These are phyloP conservation scores for Candida broadrunensis DNA, from an alignment of 805 yeast genomes.

Conservation along the genomic window DNA sequence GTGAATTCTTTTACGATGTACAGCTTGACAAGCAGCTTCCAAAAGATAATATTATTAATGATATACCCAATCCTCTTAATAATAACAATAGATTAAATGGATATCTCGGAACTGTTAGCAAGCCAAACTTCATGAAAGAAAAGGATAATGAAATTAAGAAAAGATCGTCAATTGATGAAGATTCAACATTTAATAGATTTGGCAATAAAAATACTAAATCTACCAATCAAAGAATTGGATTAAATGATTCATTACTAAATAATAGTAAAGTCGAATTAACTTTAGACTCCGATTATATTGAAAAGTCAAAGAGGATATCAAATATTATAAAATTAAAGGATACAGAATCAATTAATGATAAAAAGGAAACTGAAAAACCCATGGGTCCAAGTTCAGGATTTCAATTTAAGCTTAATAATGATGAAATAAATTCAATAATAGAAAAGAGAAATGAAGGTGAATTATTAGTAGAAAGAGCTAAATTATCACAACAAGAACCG, in stretches of 20 bases:
- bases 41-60: background rate
- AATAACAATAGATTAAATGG: conserved; percentile 22
- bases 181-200: conserved; percentile 8
- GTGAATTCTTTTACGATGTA: conserved; percentile 36
- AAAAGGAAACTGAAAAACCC: conserved; percentile 3
- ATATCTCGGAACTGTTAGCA: conserved; percentile 29
- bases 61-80: background rate
- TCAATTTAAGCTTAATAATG: conserved; percentile 30
- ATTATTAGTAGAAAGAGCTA: conserved; percentile 3
- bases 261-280: conserved; percentile 12
- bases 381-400: conserved; percentile 36
- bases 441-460: conserved; percentile 14
- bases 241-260: conserved; percentile 13
- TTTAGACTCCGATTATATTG: conserved; percentile 25
- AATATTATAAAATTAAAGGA: conserved; percentile 31
- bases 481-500: conserved; percentile 1
- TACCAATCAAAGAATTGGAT: conserved; percentile 13
- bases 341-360: conserved; percentile 1
- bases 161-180: conserved; percentile 4
- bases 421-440: conserved; percentile 22
- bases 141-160: background rate
- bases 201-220: conserved; percentile 9
- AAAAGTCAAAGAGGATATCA: conserved; percentile 21
- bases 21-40: conserved; percentile 6
- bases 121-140: conserved; percentile 25